Base-by-base conservation (phyloP, 352 stramenopile species). In the Phytophthora aleatoria region DNA sequence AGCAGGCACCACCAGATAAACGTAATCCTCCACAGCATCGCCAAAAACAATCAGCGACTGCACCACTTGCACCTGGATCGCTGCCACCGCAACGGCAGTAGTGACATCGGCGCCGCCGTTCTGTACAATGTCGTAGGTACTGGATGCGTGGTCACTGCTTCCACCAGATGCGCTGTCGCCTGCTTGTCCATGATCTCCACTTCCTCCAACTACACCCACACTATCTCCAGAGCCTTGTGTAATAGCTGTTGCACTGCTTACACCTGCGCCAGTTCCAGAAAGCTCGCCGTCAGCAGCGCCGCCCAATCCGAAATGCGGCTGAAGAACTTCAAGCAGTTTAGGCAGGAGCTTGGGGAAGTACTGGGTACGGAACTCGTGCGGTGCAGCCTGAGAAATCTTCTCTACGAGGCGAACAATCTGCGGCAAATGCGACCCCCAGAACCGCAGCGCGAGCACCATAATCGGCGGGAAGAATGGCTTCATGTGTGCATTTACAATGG, bases 401-500 rank as follows among this genome's bases (percentile, higher is more conserved):
- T 99, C 94, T 8, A 99, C 87, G 8, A 99, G 83, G 0, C 83
- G 90, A 24, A 99, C 94, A 57, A 99, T 96, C 55, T 98, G 94
- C 16, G 91, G 81, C 27, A 99, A 77, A 74, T 99, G 97, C 1
- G 90, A 83, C n/a, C 81, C 76, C 98, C 98, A 99, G 64, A 98
- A 99, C 12, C 97, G 87, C 47, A 98, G 81, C 11, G 98, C 87
- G 3, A 99, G 87, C 39, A 97, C 86, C 74, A 99, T 98, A 51
- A 99, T 99, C 5, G 89, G 87, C 4, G 91, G 85, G 15, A 99
- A 92, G 75, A 99, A 99, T 24, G 96, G 93, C 49, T 97, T 91
- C 64, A 99, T 91, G 80, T 99, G 93, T 16, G 96, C 81, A 44
- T 97, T 83, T 12, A 99, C 96, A 64, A 99, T 99, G 6, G 89